Conservation (phyloP, 495 filamentous ascomycete species). For the Emericellopsis terricola region DNA sequence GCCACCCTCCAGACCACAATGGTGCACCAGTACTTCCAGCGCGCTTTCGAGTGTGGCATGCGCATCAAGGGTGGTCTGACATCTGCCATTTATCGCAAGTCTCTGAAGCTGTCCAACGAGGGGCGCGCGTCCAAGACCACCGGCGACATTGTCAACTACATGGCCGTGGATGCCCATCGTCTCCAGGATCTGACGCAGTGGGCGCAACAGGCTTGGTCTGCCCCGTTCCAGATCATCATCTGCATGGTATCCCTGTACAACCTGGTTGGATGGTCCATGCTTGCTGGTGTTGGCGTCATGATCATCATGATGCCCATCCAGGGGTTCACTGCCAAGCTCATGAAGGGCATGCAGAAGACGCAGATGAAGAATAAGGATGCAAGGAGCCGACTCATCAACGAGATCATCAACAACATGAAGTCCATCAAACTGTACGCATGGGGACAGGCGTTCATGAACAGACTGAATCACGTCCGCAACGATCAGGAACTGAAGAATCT, state of each 20-base stretch:
- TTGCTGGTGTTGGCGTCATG: slow-evolving; percentile 94
- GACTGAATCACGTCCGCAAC: slow-evolving; percentile 86
- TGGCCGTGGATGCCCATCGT: slow-evolving; percentile 93
- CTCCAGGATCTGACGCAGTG: slow-evolving; percentile 91
- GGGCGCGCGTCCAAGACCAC: slow-evolving; percentile 81
- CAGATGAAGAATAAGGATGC: slow-evolving; percentile 99
- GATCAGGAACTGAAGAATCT: slow-evolving; percentile 90
- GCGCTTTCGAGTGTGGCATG: slow-evolving; percentile 91
- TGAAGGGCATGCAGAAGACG: slow-evolving; percentile 85
- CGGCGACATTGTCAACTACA: slow-evolving; percentile 96
- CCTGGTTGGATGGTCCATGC: slow-evolving; percentile 81
- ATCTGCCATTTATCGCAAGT: slow-evolving; percentile 82
- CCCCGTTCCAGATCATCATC: slow-evolving; percentile 87
- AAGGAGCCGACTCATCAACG: slow-evolving; percentile 81
- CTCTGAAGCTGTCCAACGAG: slow-evolving; percentile 79
- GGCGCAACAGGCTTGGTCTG: slow-evolving; percentile 86
- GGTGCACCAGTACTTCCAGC: slow-evolving; percentile 87
- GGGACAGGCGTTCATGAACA: slow-evolving; percentile 93
- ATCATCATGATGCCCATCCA: slow-evolving; percentile 95
- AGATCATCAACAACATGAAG: slow-evolving; percentile 99
- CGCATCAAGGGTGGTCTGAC: slow-evolving; percentile 80
- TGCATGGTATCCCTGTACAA: slow-evolving; percentile 95
- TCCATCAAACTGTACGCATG: slow-evolving; percentile 98
- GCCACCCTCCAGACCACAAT: slow-evolving; percentile 63
- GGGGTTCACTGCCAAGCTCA: slow-evolving; percentile 75